Percentiles rank a stretch among this genome's conserved stretches.
These are phyloP conservation scores for Penicillium herquei DNA, from an alignment of 495 filamentous ascomycete species.

Conservation along the genomic window DNA sequence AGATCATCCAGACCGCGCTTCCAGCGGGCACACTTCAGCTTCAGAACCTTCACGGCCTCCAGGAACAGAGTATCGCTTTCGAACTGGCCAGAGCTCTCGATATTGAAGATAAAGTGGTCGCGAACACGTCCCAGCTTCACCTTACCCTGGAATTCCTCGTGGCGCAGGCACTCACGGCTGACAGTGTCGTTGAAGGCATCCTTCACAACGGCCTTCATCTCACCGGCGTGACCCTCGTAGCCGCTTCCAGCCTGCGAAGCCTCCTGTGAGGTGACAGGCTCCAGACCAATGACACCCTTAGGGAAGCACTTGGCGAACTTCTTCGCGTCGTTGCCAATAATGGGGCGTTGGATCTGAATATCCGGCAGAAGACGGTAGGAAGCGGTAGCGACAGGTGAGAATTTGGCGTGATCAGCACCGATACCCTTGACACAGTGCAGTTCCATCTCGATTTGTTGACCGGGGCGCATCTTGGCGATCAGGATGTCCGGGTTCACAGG, in stretches of 20 bases:
- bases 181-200: constrained; percentile 89
- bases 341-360: constrained; percentile 78
- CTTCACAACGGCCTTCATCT: constrained; percentile 81
- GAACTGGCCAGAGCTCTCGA: constrained; percentile 94
- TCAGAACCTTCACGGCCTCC: constrained; percentile 79
- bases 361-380: constrained; percentile 86
- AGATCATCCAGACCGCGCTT: constrained; percentile 59
- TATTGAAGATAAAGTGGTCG: constrained; percentile 96
- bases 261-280: constrained; percentile 68
- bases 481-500: constrained; percentile 91
- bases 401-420: constrained; percentile 95
- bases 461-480: constrained; percentile 89
- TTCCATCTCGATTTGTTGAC: constrained; percentile 77
- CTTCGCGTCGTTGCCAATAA: constrained; percentile 78
- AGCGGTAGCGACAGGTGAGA: constrained; percentile 93
- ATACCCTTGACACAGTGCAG: constrained; percentile 92
- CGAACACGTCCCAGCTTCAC: constrained; percentile 85
- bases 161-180: constrained; percentile 84
- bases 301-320: constrained; percentile 93
- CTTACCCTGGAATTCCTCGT: constrained; percentile 91
- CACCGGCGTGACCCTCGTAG: constrained; percentile 67
- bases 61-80: constrained; percentile 88
- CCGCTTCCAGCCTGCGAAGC: constrained; percentile 57
- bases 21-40: constrained; percentile 68
- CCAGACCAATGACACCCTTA: constrained; percentile 78